phyloP scores from a whole-genome alignment of 495 filamentous ascomycete species.

The Talaromyces liani region DNA sequence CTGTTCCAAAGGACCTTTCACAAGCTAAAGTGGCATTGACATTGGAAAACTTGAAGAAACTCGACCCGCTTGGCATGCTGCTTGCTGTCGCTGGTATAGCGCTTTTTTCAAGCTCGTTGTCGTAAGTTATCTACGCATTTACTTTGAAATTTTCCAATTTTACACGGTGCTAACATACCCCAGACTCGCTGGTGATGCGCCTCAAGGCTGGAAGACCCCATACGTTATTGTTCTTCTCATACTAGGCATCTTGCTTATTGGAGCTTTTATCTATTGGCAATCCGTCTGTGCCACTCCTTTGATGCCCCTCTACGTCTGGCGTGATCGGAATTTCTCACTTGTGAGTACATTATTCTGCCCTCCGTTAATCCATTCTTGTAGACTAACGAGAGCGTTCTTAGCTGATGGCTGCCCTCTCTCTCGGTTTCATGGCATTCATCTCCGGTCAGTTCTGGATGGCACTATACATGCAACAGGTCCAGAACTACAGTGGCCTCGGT shows the following conservation, averaged over 20 bases:
- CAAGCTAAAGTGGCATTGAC: constrained; percentile 34
- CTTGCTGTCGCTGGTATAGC: constrained; percentile 59
- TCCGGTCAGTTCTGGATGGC: constrained; percentile 28
- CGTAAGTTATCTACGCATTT: constrained; percentile 34
- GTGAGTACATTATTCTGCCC: constrained; percentile 12
- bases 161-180: constrained; percentile 8
- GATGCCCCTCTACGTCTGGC: constrained; percentile 33
- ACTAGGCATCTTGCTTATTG: constrained; percentile 51
- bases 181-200: constrained; percentile 41
- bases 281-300: constrained; percentile 21
- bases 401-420: constrained; percentile 25
- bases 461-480: constrained; percentile 38
- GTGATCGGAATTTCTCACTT: constrained; percentile 30
- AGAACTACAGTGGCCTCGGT: constrained; percentile 31
- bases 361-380: background rate
- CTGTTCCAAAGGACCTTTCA: constrained; percentile 54
- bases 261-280: constrained; percentile 58
- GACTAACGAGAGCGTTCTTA: constrained; percentile 8
- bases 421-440: constrained; percentile 32
- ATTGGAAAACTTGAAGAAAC: constrained; percentile 40
- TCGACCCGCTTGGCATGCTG: constrained; percentile 60
- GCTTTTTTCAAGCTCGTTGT: constrained; percentile 55
- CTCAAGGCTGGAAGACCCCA: constrained; percentile 58
- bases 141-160: background rate
- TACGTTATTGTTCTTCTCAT: constrained; percentile 60